A percentile compares a stretch with the other conserved stretches of the same genome.
These are phyloP conservation scores for Trifolium subterraneum DNA, from an alignment of 306 rosid species.

Conservation along the genomic window DNA sequence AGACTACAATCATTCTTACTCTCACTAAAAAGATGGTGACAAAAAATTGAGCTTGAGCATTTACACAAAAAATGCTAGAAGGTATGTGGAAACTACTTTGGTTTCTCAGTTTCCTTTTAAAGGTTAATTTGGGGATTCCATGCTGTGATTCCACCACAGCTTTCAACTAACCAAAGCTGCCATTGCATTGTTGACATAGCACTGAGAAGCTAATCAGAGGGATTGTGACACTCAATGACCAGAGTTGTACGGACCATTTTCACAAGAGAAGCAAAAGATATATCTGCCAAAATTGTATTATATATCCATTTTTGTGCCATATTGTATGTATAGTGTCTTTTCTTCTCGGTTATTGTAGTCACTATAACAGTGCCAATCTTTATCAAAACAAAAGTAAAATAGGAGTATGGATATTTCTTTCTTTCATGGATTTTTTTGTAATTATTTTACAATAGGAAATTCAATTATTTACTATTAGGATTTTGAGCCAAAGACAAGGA, in stretches of 20 bases:
- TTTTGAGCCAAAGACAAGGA: constrained; percentile 1
- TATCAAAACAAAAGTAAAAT: constrained; percentile 7
- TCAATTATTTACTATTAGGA: constrained; percentile 21
- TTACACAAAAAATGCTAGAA: constrained; percentile 31
- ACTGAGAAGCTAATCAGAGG: constrained; percentile 14
- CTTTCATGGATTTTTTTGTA: not conserved
- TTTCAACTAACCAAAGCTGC: constrained; percentile 45
- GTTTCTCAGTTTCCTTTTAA: constrained; percentile 15
- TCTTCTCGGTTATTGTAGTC: constrained; percentile 8
- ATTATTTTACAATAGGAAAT: not conserved
- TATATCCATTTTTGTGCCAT: not conserved
- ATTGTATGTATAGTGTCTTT: constrained; percentile 6
- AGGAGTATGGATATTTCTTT: not conserved
- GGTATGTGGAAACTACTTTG: not conserved
- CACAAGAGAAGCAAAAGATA: constrained; percentile 3
- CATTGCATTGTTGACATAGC: constrained; percentile 38
- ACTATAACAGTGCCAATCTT: not conserved
- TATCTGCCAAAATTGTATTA: constrained; percentile 16
- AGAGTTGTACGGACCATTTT: constrained; percentile 6
- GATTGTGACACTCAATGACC: constrained; percentile 41
- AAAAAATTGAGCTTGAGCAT: not conserved
- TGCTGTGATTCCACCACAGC: constrained; percentile 28
- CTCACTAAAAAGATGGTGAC: too few relatives aligned
- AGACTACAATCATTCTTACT: too few relatives aligned
- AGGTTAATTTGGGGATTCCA: constrained; percentile 37